phyloP scores from a whole-genome alignment of 345 rosid species.

The Laguncularia racemosa region DNA sequence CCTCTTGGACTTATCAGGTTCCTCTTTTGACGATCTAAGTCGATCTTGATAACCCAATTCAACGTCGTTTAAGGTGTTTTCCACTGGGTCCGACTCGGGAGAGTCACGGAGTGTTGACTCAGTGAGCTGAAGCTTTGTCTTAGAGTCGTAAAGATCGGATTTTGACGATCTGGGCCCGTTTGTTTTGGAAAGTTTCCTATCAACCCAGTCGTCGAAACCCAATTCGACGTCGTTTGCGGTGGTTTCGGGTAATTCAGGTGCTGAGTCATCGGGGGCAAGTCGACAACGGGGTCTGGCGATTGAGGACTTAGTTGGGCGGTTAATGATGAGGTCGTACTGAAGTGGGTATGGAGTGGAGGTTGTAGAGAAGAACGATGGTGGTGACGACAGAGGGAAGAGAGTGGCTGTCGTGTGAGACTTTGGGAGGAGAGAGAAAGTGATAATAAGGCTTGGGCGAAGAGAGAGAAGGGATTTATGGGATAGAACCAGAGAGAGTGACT shows the following conservation, averaged over 20 bases:
- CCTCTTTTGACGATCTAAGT: slow-evolving; percentile 17
- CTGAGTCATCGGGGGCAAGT: slow-evolving; percentile 16
- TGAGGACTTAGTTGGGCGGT: slow-evolving; percentile 53
- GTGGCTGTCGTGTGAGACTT: slow-evolving; percentile 16
- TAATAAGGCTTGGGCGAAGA: slow-evolving; percentile 30
- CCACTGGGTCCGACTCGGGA: too few species aligned
- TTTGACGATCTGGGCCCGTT: slow-evolving; percentile 19
- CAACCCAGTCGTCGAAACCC: slow-evolving; percentile 77
- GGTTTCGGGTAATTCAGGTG: slow-evolving; percentile 18
- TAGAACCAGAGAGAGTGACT: slow-evolving; percentile 14
- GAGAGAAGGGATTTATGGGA: slow-evolving; percentile 20
- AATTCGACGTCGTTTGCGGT: slow-evolving; percentile 24
- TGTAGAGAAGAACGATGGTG: slow-evolving; percentile 33
- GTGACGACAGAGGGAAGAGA: slow-evolving; percentile 17
- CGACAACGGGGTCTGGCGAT: slow-evolving; percentile 34
- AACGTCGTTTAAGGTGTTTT: too few species aligned
- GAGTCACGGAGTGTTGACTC: too few species aligned
- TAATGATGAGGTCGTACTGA: slow-evolving; percentile 81
- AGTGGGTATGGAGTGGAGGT: slow-evolving; percentile 73
- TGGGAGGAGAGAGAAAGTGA: slow-evolving; percentile 8
- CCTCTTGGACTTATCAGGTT: slow-evolving; percentile 76
- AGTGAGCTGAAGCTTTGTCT: too few species aligned
- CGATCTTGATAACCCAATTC: slow-evolving; percentile 4
- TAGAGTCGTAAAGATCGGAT: slow-evolving; percentile 21
- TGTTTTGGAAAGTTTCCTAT: slow-evolving; percentile 45